These are phyloP conservation scores for Pleurotus cornucopiae DNA, from an alignment of 768 basidiomycete genomes.

Conservation along the genomic window DNA sequence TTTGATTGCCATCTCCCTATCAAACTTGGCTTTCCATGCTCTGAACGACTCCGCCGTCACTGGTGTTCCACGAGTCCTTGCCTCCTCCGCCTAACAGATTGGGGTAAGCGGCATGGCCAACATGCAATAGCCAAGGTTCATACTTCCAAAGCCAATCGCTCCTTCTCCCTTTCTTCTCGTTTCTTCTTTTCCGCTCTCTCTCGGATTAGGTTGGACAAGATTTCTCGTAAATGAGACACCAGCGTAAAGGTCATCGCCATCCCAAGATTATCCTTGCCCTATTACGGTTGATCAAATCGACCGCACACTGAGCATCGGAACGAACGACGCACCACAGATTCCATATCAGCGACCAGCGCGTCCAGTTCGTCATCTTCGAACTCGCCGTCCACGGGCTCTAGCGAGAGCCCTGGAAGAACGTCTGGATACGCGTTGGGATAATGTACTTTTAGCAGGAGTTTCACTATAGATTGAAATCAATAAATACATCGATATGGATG, in stretches of 20 bases:
- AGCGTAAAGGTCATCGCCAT: slow-evolving; percentile 99
- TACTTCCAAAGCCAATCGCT: slow-evolving; percentile 75
- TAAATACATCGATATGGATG: slow-evolving; percentile 6
- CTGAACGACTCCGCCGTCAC: slow-evolving; percentile 82
- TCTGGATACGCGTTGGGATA: slow-evolving; percentile 88
- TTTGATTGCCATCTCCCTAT: slow-evolving; percentile 56
- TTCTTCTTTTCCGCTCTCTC: slow-evolving; percentile 50
- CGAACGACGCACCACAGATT: slow-evolving; percentile 44
- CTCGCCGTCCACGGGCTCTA: slow-evolving; percentile 59
- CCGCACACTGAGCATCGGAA: neutral
- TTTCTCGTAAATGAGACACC: slow-evolving; percentile 79
- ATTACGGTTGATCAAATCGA: neutral
- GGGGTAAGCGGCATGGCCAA: slow-evolving; percentile 6
- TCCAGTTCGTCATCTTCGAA: slow-evolving; percentile 56
- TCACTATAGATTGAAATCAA: slow-evolving; percentile 46
- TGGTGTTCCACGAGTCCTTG: slow-evolving; percentile 85
- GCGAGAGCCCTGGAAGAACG: slow-evolving; percentile 63
- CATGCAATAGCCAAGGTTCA: slow-evolving; percentile 7
- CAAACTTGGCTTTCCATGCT: slow-evolving; percentile 79
- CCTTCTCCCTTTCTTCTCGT: slow-evolving; percentile 67
- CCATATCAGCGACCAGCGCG: slow-evolving; percentile 51
- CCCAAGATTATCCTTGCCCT: slow-evolving; percentile 85
- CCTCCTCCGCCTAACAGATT: slow-evolving; percentile 71
- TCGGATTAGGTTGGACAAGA: slow-evolving; percentile 60
- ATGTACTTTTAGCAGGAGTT: slow-evolving; percentile 63